Evolutionary conservation across 768 basidiomycete genomes (phyloP).

Genomic region (Tulasnella sp.): DNA sequence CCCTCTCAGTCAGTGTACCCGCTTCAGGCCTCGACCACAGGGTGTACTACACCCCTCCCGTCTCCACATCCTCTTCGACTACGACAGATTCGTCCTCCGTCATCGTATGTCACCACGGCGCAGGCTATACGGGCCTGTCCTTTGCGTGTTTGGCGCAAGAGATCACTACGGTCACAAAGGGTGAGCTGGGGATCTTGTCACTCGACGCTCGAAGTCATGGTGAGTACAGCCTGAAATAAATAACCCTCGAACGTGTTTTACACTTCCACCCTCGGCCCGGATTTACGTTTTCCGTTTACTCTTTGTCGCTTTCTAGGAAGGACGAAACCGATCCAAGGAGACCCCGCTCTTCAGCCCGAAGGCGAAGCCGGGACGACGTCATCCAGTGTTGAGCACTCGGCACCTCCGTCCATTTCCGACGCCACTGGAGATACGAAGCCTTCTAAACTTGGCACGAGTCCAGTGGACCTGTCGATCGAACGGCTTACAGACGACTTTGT

Average conservation of each 20-base stretch:
- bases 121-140: slow-evolving; percentile 83
- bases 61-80: slow-evolving; percentile 38
- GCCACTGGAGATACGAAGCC: not conserved
- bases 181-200: slow-evolving; percentile 75
- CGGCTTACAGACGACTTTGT: slow-evolving; percentile 70
- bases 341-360: not conserved
- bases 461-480: slow-evolving; percentile 64
- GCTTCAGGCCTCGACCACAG: slow-evolving; percentile 62
- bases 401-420: slow-evolving; percentile 9
- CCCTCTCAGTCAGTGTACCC: slow-evolving; percentile 69
- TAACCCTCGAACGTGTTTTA: not conserved
- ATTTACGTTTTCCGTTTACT: not conserved
- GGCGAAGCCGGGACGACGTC: not conserved
- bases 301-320: slow-evolving; percentile 49
- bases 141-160: slow-evolving; percentile 91
- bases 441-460: not conserved
- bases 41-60: slow-evolving; percentile 78
- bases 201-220: slow-evolving; percentile 87
- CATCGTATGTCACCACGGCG: slow-evolving; percentile 92
- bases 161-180: slow-evolving; percentile 54
- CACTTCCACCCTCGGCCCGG: not conserved
- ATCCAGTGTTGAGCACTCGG: not conserved
- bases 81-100: slow-evolving; percentile 48
- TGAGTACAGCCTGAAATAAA: slow-evolving; percentile 39
- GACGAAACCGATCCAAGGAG: slow-evolving; percentile 45